Evolutionary conservation across 2,329 filamentous ascomycete genomes (phyloP).

Genomic region (Phyllosticta citribraziliensis): DNA sequence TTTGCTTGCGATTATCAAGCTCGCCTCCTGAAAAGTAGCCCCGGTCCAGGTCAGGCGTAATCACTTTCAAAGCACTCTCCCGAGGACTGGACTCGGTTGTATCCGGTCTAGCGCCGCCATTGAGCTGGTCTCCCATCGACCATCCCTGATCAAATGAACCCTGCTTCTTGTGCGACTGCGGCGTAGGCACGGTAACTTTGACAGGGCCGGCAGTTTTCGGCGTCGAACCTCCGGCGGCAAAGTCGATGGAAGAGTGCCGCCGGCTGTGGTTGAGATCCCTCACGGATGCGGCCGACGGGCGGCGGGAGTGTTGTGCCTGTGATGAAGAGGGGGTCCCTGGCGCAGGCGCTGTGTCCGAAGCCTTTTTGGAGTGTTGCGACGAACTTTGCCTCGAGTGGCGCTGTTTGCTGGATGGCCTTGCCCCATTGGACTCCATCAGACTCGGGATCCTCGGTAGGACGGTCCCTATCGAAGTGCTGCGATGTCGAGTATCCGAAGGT

Average conservation of each 20-base stretch:
- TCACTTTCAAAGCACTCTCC: conserved; percentile 22
- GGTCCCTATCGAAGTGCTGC: conserved; percentile 30
- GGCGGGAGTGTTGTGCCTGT: conserved; percentile 31
- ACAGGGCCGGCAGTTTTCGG: conserved; percentile 15
- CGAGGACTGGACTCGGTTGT: conserved; percentile 12
- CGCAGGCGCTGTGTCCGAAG: not conserved
- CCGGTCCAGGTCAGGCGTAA: conserved; percentile 57
- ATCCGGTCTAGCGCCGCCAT: not conserved
- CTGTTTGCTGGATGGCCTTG: conserved; percentile 19
- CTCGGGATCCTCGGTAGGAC: conserved; percentile 30
- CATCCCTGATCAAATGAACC: conserved; percentile 51
- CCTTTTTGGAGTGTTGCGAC: conserved; percentile 17
- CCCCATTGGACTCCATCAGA: conserved; percentile 22
- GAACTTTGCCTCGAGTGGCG: conserved; percentile 22
- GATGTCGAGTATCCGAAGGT: conserved; percentile 1
- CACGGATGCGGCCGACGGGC: conserved; percentile 72
- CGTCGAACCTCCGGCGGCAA: conserved; percentile 33
- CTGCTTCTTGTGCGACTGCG: conserved; percentile 42
- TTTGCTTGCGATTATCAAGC: conserved; percentile 56
- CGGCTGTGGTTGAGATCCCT: conserved; percentile 75
- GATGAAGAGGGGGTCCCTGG: conserved; percentile 19
- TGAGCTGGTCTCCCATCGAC: conserved; percentile 37
- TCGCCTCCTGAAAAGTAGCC: conserved; percentile 93
- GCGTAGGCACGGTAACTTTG: conserved; percentile 17
- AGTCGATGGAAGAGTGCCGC: conserved; percentile 80